Percentiles rank a stretch among this genome's conserved stretches.
phyloP scores from a whole-genome alignment of 1,284 basidiomycete species.

The Athelia sp. region DNA sequence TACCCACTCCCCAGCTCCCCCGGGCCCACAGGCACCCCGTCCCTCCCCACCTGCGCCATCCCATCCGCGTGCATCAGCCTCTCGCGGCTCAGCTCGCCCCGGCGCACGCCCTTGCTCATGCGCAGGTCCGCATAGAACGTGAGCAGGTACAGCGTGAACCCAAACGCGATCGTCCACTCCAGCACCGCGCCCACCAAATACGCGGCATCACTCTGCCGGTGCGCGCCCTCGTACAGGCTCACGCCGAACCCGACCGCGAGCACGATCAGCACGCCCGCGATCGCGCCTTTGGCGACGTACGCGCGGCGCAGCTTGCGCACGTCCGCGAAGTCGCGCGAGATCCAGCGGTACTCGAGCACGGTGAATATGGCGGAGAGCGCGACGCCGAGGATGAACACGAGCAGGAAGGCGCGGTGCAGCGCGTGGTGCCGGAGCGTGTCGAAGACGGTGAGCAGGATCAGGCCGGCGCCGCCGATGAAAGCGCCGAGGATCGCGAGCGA shows the following conservation, averaged over 20 bases:
- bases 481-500: constrained; percentile 54
- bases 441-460: constrained; percentile 61
- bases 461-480: constrained; percentile 50
- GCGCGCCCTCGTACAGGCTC: constrained; percentile 35
- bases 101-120: constrained; percentile 41
- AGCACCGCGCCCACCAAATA: constrained; percentile 39
- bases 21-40: too few relatives aligned
- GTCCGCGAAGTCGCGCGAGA: constrained; percentile 49
- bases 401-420: constrained; percentile 53
- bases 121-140: constrained; percentile 67
- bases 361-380: constrained; percentile 68
- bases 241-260: constrained; percentile 60
- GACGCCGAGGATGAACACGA: constrained; percentile 62
- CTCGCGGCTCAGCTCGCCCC: constrained; percentile 26
- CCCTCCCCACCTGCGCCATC: too few relatives aligned
- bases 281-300: constrained; percentile 57
- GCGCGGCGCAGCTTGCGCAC: constrained; percentile 44
- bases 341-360: constrained; percentile 66
- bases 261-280: constrained; percentile 50
- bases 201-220: constrained; percentile 46
- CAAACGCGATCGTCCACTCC: constrained; percentile 70
- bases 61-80: too few relatives aligned
- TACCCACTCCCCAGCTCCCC: too few relatives aligned
- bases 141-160: constrained; percentile 65
- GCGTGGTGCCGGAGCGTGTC: constrained; percentile 52